A percentile compares a stretch with the other conserved stretches of the same genome.
Conservation (phyloP, 805 yeast species). For the Lachancea sp. region DNA sequence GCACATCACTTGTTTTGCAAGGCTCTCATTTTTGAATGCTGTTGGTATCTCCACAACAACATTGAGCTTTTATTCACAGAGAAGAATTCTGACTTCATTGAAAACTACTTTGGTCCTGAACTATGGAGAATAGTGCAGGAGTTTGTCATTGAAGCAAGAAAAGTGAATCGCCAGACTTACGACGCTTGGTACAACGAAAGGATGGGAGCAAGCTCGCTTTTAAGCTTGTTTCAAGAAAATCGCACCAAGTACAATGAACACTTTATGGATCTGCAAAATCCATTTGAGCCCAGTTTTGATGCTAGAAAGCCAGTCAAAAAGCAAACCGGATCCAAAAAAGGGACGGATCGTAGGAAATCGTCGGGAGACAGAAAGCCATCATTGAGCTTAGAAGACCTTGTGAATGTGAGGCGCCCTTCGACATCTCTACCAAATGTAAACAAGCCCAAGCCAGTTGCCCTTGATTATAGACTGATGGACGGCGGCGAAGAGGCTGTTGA, state of each 20-base stretch:
- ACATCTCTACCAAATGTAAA: background rate
- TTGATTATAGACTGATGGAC: background rate
- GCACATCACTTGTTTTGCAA: constrained; percentile 46
- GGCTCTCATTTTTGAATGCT: constrained; percentile 52
- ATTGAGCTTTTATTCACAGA: constrained; percentile 56
- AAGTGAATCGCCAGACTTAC: background rate
- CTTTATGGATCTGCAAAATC: constrained; percentile 34
- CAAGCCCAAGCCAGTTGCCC: background rate
- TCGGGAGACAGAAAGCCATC: constrained; percentile 5
- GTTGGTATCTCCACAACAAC: constrained; percentile 64
- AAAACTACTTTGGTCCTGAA: constrained; percentile 19
- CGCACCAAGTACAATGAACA: constrained; percentile 35
- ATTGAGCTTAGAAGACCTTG: constrained; percentile 3
- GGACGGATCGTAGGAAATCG: constrained; percentile 10
- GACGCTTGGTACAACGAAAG: constrained; percentile 30
- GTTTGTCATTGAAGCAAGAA: constrained; percentile 8
- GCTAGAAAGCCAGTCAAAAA: constrained; percentile 12
- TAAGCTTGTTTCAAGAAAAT: constrained; percentile 34
- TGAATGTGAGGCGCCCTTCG: constrained; percentile 10
- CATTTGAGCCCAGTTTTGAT: constrained; percentile 36
- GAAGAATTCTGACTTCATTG: constrained; percentile 32
- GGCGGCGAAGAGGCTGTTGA: constrained; percentile 24
- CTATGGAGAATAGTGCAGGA: constrained; percentile 24
- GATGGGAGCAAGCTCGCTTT: constrained; percentile 18
- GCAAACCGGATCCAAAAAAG: constrained; percentile 12